These are phyloP conservation scores for Schizophyllum amplum DNA, from an alignment of 1,284 basidiomycete genomes.

Conservation along the genomic window DNA sequence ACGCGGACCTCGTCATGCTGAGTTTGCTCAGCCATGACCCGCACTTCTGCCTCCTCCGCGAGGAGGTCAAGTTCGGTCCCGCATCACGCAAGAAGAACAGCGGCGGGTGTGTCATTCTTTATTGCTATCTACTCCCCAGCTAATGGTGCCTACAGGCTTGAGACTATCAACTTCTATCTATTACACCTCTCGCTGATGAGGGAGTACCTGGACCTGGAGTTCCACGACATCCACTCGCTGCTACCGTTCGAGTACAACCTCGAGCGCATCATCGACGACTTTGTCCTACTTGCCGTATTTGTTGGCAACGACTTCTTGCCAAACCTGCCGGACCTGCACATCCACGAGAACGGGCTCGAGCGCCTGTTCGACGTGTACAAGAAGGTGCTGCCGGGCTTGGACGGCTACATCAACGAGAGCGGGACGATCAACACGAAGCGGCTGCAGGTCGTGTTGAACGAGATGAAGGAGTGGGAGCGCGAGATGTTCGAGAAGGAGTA, in stretches of 20 bases:
- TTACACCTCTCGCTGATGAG: slow-evolving; percentile 92
- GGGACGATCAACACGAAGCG: slow-evolving; percentile 79
- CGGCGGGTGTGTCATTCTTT: slow-evolving; percentile 37
- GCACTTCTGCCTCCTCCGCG: slow-evolving; percentile 94
- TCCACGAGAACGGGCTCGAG: slow-evolving; percentile 95
- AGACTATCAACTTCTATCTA: slow-evolving; percentile 90
- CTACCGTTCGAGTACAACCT: slow-evolving; percentile 53
- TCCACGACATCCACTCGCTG: slow-evolving; percentile 52
- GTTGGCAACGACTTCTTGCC: slow-evolving; percentile 95
- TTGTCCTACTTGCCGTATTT: slow-evolving; percentile 93
- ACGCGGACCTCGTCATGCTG: slow-evolving; percentile 98
- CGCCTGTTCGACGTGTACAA: slow-evolving; percentile 93
- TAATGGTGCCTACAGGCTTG: slow-evolving; percentile 43
- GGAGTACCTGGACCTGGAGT: slow-evolving; percentile 96
- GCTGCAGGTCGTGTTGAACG: slow-evolving; percentile 82
- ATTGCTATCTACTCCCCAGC: slow-evolving; percentile 9
- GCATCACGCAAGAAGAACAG: slow-evolving; percentile 63
- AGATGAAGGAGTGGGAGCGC: slow-evolving; percentile 82
- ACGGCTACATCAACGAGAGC: slow-evolving; percentile 90
- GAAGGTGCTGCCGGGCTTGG: slow-evolving; percentile 77
- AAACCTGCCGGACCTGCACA: slow-evolving; percentile 93
- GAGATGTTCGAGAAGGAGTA: slow-evolving; percentile 90
- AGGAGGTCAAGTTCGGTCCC: slow-evolving; percentile 97
- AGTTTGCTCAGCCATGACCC: slow-evolving; percentile 96
- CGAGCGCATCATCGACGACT: slow-evolving; percentile 96